phyloP scores from a whole-genome alignment of 2,329 filamentous ascomycete species.

The Calonectria pseudoreteaudii region DNA sequence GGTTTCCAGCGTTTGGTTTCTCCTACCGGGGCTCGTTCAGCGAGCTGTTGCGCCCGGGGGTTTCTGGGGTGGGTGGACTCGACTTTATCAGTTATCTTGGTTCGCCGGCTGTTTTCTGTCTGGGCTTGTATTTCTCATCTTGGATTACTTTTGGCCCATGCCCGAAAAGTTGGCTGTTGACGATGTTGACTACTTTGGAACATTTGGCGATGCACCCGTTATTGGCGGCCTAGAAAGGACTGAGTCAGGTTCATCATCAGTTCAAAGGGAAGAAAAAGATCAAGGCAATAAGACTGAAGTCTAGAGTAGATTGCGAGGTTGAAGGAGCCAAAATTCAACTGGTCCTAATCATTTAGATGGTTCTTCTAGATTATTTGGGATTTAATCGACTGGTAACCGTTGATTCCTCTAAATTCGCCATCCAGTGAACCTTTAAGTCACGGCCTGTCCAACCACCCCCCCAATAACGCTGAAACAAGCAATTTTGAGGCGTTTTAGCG shows the following conservation, averaged over 20 bases:
- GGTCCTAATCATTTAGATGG: neutral
- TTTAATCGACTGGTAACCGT: neutral
- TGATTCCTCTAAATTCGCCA: neutral
- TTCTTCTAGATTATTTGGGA: neutral
- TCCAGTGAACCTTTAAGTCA: no score
- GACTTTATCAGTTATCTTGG: conserved; percentile 44
- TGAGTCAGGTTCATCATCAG: neutral
- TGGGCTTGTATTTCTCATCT: conserved; percentile 29
- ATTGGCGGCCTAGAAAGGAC: neutral
- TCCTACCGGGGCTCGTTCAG: conserved; percentile 40
- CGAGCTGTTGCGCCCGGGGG: conserved; percentile 28
- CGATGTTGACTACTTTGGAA: conserved; percentile 43
- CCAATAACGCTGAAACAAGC: neutral
- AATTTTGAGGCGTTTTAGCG: neutral
- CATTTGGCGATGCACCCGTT: conserved; percentile 31
- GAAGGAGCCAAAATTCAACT: neutral
- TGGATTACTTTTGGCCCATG: conserved; percentile 37
- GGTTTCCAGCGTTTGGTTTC: conserved; percentile 21
- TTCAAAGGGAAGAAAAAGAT: neutral
- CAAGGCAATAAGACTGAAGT: neutral
- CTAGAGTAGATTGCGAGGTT: neutral
- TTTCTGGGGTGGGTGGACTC: conserved; percentile 40
- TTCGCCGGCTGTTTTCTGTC: conserved; percentile 33
- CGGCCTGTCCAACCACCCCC: neutral
- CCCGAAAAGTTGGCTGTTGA: conserved; percentile 33